Evolutionary conservation across 2,329 filamentous ascomycete species (phyloP).

Genomic region (Beauveria bassiana): DNA sequence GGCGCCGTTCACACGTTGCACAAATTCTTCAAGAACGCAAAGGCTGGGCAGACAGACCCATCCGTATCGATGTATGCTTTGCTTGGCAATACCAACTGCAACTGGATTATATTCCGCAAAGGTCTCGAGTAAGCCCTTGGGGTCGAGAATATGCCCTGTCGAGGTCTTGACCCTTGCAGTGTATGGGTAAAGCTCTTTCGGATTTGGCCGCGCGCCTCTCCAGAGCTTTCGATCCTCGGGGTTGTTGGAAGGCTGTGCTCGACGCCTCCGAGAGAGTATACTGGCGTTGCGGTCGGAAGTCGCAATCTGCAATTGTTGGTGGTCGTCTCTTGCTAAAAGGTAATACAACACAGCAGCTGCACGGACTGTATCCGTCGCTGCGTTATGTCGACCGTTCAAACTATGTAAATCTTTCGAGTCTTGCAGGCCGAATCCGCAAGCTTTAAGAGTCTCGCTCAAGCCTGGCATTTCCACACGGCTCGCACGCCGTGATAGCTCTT

Average conservation of each 20-base stretch:
- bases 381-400: background rate
- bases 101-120: background rate
- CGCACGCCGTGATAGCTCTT: background rate
- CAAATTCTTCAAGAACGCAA: background rate
- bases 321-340: background rate
- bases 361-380: background rate
- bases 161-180: background rate
- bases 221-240: background rate
- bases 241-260: background rate
- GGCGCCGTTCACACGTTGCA: background rate
- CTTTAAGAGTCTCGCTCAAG: background rate
- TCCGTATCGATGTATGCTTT: background rate
- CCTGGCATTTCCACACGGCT: background rate
- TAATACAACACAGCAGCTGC: background rate
- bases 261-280: background rate
- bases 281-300: background rate
- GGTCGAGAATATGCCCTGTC: background rate
- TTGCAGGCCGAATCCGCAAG: background rate
- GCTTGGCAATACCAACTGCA: background rate
- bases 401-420: background rate
- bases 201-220: background rate
- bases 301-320: background rate
- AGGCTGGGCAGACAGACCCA: background rate
- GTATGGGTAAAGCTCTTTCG: constrained; percentile 4
- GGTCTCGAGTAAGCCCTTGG: background rate